Base-by-base conservation (phyloP, 331 rosid genomes). In the Arachis monticola region DNA sequence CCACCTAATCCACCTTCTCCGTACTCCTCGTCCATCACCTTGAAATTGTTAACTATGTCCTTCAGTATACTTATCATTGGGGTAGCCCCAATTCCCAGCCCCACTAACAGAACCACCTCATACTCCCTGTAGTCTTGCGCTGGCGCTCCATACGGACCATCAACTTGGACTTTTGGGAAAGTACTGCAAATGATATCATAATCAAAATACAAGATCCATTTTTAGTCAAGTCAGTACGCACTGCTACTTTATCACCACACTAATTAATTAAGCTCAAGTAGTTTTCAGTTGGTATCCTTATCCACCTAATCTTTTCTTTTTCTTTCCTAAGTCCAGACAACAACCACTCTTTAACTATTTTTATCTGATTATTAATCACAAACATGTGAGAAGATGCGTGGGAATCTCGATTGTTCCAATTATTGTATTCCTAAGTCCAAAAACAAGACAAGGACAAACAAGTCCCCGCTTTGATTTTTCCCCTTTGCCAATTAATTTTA, bases 71-170 rank as follows among this genome's bases (percentile, higher is more conserved):
- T 94, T 83, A 94, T 87, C 96, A 94, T 90, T 65, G 98, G 98
- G 57, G 98, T 94, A 6, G 98, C 97, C 30, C 98, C 97, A 22
- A 94, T 94, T 63, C 98, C 98, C 32, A 91, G 84, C 42, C 98
- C 98, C 66, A 94, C 89, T 0, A 94, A 88, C 69, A 94, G 77
- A 11, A 94, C 96, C 55, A 88, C 90, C 78, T 94, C 97, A 57
- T 85, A 94, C 60, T 87, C 81, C 78, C 77, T 90, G 88, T 91
- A 94, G 64, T 90, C 88, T 76, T 94, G 98, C 32, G 98, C 94
- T 5, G 98, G 98, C 0, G 98, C 97, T 69, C 97, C 98, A 35
- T 88, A 94, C 0, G 98, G 98, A 10, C 98, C 98, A 74, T 94
- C 93, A 40, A 94, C 83, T 56, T 84, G 57, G 47, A 91, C 88